phyloP scores from a whole-genome alignment of 805 yeast species.

The Ogataea chonburiensis region DNA sequence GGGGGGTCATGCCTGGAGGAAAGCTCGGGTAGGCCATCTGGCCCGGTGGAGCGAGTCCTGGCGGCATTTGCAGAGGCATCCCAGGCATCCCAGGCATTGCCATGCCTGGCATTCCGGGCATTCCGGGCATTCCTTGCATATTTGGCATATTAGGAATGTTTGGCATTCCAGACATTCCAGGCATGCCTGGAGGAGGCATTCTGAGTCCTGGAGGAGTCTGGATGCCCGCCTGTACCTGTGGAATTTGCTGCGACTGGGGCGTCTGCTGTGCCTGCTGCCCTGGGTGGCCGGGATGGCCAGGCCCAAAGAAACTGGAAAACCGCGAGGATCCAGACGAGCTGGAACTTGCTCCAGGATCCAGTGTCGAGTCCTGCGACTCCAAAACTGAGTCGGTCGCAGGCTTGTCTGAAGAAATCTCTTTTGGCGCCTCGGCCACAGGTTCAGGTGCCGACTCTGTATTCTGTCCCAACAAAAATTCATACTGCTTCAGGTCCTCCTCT shows the following conservation, averaged over 20 bases:
- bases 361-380: conserved; percentile 1
- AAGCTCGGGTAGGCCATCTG: neutral
- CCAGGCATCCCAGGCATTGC: neutral
- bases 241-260: no score
- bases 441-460: neutral
- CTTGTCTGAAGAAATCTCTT: neutral
- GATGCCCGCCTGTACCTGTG: no score
- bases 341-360: conserved; percentile 7
- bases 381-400: neutral
- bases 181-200: conserved; percentile 1
- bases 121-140: neutral
- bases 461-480: conserved; percentile 16
- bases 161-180: no score
- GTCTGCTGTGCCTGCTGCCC: neutral
- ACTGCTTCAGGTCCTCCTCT: conserved; percentile 27
- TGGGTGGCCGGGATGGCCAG: conserved; percentile 2
- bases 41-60: conserved; percentile 1
- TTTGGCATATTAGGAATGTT: no score
- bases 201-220: no score
- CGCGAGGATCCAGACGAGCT: conserved; percentile 19
- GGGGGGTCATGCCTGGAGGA: conserved; percentile 1
- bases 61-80: conserved; percentile 1
- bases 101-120: conserved; percentile 6
- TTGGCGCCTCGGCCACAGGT: neutral
- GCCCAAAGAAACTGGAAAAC: conserved; percentile 29